Conservation (phyloP, 441 rosid species). For the Gossypium lobatum region DNA sequence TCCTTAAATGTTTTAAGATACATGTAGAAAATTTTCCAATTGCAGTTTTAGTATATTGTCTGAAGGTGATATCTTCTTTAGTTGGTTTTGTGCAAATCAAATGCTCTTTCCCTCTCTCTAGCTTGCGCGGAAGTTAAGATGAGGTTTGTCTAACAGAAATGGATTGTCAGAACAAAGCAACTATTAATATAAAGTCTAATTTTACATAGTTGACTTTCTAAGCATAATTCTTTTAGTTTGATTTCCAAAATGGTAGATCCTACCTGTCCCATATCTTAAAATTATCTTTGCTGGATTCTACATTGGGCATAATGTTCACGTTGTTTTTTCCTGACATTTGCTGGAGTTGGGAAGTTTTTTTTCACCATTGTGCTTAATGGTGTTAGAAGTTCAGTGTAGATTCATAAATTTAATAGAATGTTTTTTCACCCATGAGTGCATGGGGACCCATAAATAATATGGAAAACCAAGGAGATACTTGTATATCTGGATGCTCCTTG, state of each 20-base stretch:
- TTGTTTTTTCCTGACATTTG: background rate
- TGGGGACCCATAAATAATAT: background rate
- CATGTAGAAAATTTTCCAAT: background rate
- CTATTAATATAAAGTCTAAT: background rate
- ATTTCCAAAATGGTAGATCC: background rate
- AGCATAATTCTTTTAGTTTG: background rate
- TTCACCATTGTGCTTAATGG: background rate
- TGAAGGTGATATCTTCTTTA: background rate
- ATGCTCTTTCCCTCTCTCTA: background rate
- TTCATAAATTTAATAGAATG: background rate
- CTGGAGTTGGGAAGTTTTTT: background rate
- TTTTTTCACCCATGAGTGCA: background rate
- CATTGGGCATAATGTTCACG: background rate
- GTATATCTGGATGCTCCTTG: background rate
- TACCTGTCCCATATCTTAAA: background rate
- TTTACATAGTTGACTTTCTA: background rate
- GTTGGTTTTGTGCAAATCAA: background rate
- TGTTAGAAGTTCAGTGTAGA: background rate
- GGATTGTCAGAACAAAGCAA: background rate
- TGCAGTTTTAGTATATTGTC: background rate
- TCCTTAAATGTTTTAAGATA: background rate
- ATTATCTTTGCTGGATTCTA: background rate
- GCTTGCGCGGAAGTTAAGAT: constrained; percentile 5
- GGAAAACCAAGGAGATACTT: background rate
- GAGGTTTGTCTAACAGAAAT: background rate